Evolutionary conservation across 768 basidiomycete genomes (phyloP).

Genomic region (Mycena belliarum): DNA sequence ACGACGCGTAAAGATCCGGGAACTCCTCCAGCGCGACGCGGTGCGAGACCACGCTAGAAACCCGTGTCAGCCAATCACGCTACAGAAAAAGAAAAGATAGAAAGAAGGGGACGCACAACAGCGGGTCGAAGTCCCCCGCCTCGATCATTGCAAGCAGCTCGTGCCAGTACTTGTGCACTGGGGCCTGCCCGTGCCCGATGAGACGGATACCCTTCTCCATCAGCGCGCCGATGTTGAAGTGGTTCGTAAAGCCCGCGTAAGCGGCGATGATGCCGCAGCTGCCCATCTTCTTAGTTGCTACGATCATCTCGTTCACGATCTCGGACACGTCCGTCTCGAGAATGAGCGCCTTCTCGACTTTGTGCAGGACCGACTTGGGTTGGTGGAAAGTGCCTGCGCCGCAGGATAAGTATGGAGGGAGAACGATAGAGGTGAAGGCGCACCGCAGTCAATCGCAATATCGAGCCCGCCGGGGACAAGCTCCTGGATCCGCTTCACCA

Average conservation of each 20-base stretch:
- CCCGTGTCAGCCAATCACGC: not conserved
- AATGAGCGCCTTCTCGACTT: constrained; percentile 68
- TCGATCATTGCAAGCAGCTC: constrained; percentile 67
- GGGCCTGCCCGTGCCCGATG: constrained; percentile 76
- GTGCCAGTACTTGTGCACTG: constrained; percentile 74
- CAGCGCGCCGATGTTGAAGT: constrained; percentile 68
- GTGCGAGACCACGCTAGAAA: constrained; percentile 50
- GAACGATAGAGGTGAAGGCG: not conserved
- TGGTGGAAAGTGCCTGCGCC: constrained; percentile 62
- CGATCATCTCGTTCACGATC: constrained; percentile 52
- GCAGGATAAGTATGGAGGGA: no score
- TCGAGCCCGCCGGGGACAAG: constrained; percentile 66
- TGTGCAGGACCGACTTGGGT: constrained; percentile 65
- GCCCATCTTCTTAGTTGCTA: constrained; percentile 56
- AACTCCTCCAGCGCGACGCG: constrained; percentile 68
- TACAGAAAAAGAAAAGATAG: not conserved
- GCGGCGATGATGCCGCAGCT: constrained; percentile 65
- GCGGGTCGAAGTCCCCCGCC: constrained; percentile 65
- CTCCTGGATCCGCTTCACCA: constrained; percentile 58
- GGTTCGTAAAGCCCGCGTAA: constrained; percentile 68
- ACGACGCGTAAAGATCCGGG: constrained; percentile 61
- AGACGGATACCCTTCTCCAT: constrained; percentile 78
- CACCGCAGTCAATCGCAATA: constrained; percentile 56
- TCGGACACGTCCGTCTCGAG: constrained; percentile 77
- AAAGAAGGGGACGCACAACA: constrained; percentile 38